Conservation (phyloP, 208 protist genomes). For the Balamuthia mandrillaris region DNA sequence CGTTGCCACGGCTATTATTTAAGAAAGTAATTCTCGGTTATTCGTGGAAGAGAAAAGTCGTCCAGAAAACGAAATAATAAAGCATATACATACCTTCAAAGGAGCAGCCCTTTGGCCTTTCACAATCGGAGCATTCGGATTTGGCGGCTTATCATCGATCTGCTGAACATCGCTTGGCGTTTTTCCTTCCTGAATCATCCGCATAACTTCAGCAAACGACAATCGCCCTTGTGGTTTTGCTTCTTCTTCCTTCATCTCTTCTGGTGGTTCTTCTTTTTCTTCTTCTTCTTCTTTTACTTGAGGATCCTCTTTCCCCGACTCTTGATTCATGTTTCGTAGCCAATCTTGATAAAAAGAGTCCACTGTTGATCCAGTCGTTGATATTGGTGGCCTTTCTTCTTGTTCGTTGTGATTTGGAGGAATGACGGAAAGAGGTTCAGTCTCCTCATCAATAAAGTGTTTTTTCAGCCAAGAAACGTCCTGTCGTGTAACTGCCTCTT, state of each 20-base stretch:
- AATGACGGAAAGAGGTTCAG: background rate
- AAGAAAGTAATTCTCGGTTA: too few species aligned
- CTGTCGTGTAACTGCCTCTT: too few species aligned
- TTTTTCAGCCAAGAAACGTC: background rate
- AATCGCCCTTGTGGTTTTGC: background rate
- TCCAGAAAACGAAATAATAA: too few species aligned
- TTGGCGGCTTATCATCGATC: background rate
- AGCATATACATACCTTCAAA: slow-evolving; percentile 1
- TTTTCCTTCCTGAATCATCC: background rate
- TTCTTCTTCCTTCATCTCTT: too few species aligned
- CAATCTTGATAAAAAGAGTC: too few species aligned
- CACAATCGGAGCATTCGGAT: background rate
- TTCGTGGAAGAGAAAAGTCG: too few species aligned
- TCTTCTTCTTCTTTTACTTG: too few species aligned
- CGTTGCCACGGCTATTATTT: background rate
- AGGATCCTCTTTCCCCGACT: too few species aligned
- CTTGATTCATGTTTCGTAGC: too few species aligned
- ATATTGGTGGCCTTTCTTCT: background rate
- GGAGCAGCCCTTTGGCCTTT: background rate
- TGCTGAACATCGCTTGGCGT: background rate
- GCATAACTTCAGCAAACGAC: background rate
- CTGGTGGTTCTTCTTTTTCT: too few species aligned
- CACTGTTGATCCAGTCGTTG: too few species aligned
- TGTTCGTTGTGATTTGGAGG: background rate
- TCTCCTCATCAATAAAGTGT: background rate